Base-by-base conservation (phyloP, 352 stramenopile genomes). In the Pythium pyrilobum region DNA sequence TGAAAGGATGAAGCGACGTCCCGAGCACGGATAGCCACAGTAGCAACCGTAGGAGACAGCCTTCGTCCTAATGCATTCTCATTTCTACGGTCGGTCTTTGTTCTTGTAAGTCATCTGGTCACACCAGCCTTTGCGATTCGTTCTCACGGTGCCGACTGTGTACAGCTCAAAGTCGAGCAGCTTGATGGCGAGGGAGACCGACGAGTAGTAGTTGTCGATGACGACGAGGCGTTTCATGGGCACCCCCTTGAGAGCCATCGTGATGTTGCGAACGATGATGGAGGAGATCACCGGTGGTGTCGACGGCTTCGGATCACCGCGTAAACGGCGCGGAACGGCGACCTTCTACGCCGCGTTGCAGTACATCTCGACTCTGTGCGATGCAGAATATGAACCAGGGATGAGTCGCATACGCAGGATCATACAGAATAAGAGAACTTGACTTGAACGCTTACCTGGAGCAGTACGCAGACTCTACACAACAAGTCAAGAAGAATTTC, bases 141-240 rank as follows among this genome's bases (percentile, higher is more conserved):
- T 57, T 0, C 59, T 45, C 0, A 59, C 37, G 0, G 53, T 65
- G 13, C 50, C 54, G 16, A 65, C 49, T 12, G 62, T 42, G 28
- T 64, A 66, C 0, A 58, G 27, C 0, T 41, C 37, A 25, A 61
- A 44, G 11, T 38, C 27, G 1, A 65, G 23, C 3, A 68, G 18
- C 27, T 53, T 64, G 0, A 61, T 20, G 4, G 33, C 63, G 44
- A 67, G 44, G 29, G 43, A 38, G 34, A 47, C 12, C 8, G 25
- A 34, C 5, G 40, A 32, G 13, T 47, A 47, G 40, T 47, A 58
- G 15, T 34, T 21, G 43, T 58, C 38, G 1, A 12, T 49, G 9
- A 28, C 25, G 21, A 41, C 24, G 4, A 57, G 15, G 1, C 27
- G 5, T 25, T 59, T 46, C 12, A 4, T 29, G 3, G 51, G 29